These are phyloP conservation scores for Kandelia obovata DNA, from an alignment of 345 rosid genomes.

Conservation along the genomic window DNA sequence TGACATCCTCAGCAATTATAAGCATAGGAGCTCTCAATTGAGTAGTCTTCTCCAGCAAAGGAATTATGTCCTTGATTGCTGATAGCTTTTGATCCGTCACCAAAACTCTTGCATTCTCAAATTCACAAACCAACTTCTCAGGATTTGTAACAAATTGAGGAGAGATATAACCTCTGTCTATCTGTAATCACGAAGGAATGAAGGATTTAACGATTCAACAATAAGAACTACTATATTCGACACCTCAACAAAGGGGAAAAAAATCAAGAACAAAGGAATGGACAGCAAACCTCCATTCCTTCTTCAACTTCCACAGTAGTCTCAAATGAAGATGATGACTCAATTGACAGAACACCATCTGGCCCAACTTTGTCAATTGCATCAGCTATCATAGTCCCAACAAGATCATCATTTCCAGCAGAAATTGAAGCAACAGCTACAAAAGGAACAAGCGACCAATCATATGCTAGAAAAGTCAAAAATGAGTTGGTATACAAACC, in stretches of 20 bases:
- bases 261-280: neutral
- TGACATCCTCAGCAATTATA: constrained; percentile 91
- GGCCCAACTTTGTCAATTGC: constrained; percentile 99
- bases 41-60: constrained; percentile 85
- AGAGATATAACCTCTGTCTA: constrained; percentile 92
- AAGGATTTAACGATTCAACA: neutral
- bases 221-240: neutral
- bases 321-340: constrained; percentile 95
- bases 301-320: constrained; percentile 96
- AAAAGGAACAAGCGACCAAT: neutral
- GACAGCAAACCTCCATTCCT: constrained; percentile 78
- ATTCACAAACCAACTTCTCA: constrained; percentile 84
- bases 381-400: constrained; percentile 94
- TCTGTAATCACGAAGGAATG: constrained; percentile 33
- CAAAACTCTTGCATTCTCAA: constrained; percentile 91
- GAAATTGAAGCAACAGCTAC: constrained; percentile 90
- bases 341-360: constrained; percentile 96
- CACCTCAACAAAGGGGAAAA: neutral
- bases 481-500: neutral
- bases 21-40: constrained; percentile 88
- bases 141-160: constrained; percentile 94
- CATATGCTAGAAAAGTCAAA: neutral
- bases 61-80: constrained; percentile 89
- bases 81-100: constrained; percentile 92
- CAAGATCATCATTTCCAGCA: constrained; percentile 94